Base-by-base conservation (phyloP, 441 rosid genomes). In the Macaranga tanarius region DNA sequence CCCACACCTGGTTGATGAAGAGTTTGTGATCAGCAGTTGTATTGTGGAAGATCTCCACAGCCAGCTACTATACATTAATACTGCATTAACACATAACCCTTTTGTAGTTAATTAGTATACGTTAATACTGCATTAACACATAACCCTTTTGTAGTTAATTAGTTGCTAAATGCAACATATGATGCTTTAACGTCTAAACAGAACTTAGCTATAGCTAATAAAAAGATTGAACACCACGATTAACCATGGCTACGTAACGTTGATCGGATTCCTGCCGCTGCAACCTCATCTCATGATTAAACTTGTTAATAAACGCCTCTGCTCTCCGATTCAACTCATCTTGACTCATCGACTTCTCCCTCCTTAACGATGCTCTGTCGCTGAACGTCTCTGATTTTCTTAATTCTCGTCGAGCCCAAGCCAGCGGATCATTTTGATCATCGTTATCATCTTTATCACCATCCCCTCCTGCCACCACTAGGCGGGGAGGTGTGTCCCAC, bases 241-340 rank as follows among this genome's bases (percentile, higher is more conserved):
- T 72, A 13, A 82, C 73, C 81, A 76, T 80, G 57, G 82, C 85
- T 78, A 76, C 75, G 77, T 78, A 78, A 71, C 77, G 91, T 57
- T 84, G 80, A 44, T 83, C 54, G 15, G 92, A 86, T 85, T 86
- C 86, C 70, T 88, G 77, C 19, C 97, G 72, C 77, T 91, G 89
- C 65, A 91, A 47, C 84, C 87, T 85, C 95, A 89, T 89, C 58
- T 89, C 90, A 28, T 84, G 79, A 34, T 89, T 89, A 51, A 86
- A 82, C 80, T 89, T 88, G 59, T 81, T 85, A 31, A 91, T 91
- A 65, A 91, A 91, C 73, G 80, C 93, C 22, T 91, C 95, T 0
- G 80, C 97, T 70, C 93, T 75, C 38, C 84, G 85, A 77, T 89
- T 89, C 83, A 91, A 76, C 83, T 91, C 97, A 8, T 91, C 97